Evolutionary conservation across 1,139 yeast genomes (phyloP), one percentile per base, ranked within the genome.

Genomic region (Ashbya aceris): DNA sequence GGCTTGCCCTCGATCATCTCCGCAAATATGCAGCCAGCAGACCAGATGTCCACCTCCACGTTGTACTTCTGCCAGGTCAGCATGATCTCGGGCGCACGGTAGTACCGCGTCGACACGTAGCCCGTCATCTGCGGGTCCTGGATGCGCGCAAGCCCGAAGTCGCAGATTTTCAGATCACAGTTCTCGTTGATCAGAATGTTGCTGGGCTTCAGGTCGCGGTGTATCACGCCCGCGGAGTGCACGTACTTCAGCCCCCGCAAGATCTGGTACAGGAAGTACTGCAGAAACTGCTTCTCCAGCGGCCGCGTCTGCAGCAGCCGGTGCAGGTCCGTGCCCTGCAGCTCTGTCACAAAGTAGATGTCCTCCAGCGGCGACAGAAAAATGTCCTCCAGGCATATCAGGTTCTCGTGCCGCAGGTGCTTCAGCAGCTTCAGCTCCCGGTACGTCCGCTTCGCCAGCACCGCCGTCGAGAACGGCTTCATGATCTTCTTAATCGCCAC

Each of bases 41-140:
- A 83, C 99, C 99, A 91, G 56, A 91, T 83, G 64, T 91, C 99
- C 33, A 93, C 98, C 66, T 91, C 97, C n/a, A 87, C 83, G 61
- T 91, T 97, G 67, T 91, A 91, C 64, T 93, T 89, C 65, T 91
- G 99, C 99, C 99, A 91, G 23, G 97, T 89, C 53, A 91, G 74
- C 99, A 91, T 91, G 64, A 91, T 91, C 65, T 91, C 99, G 1
- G 98, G 99, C 0, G 98, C 99, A 52, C 99, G 75, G 65, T 91
- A 91, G 71, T 91, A 93, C 56, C 99, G 69, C 3, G 99, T 91
- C 13, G 95, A 83, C 12, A 91, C 98, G 63, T 91, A 91, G 28
- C 98, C 99, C 1, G 98, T 91, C 98, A 91, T 91, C 64, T 91
- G 97, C 9, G 96, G 96, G 66, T 91, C 97, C 69, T 91, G 96